Conservation (phyloP, 2,329 filamentous ascomycete genomes). For the Pleurostoma richardsiae region DNA sequence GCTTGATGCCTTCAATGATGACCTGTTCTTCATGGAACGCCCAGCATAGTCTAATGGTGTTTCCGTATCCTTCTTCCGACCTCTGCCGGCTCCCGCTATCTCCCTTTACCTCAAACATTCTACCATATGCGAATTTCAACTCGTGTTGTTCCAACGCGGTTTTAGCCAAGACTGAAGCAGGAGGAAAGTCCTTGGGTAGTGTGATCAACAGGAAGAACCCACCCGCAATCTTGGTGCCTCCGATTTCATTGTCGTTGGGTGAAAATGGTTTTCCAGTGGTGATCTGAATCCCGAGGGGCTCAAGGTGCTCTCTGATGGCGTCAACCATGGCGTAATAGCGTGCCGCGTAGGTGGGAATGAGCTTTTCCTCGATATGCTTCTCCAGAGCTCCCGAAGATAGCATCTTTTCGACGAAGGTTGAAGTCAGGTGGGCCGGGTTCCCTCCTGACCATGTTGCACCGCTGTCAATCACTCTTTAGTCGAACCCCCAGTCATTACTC, state of each 20-base stretch:
- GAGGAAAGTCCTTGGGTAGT: not conserved
- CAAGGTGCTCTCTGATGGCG: conserved; percentile 12
- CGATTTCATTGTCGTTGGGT: not conserved
- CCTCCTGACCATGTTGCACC: conserved; percentile 22
- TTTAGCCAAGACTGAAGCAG: not conserved
- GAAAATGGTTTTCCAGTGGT: not conserved
- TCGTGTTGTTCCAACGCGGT: not conserved
- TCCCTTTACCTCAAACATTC: not conserved
- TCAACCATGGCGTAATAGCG: conserved; percentile 14
- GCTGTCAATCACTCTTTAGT: not conserved
- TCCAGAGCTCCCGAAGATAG: conserved; percentile 47
- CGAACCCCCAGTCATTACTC: too few relatives aligned
- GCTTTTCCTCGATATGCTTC: conserved; percentile 41
- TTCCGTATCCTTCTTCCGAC: not conserved
- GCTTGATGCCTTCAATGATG: not conserved
- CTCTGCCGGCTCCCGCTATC: not conserved
- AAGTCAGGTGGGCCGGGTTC: conserved; percentile 18
- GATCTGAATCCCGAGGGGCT: conserved; percentile 14
- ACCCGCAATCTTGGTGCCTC: not conserved
- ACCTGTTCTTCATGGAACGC: not conserved
- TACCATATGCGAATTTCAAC: not conserved
- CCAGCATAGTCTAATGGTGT: not conserved
- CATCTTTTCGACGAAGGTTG: conserved; percentile 35
- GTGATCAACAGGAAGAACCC: not conserved
- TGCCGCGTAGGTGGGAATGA: conserved; percentile 50